Evolutionary conservation across 441 rosid genomes (phyloP).

Genomic region (Aleurites moluccanus): DNA sequence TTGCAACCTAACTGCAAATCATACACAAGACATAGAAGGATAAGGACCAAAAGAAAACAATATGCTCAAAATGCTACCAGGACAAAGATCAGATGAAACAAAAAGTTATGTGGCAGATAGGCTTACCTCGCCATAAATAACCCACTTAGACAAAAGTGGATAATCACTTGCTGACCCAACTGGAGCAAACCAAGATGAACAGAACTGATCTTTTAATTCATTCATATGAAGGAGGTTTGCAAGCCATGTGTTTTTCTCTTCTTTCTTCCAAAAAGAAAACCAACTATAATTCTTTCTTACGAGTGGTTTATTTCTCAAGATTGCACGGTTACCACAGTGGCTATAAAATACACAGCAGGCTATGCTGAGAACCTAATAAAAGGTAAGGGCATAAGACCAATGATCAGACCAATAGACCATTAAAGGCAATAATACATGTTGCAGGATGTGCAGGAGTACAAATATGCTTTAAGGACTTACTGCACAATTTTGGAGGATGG

Average conservation of each 20-base stretch:
- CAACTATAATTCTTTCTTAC: conserved; percentile 57
- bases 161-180: conserved; percentile 99
- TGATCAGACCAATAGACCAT: background rate
- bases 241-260: conserved; percentile 70
- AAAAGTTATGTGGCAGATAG: conserved; percentile 16
- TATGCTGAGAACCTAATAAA: conserved; percentile 82
- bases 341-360: conserved; percentile 99
- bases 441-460: background rate
- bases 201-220: conserved; percentile 92
- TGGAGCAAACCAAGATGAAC: conserved; percentile 99
- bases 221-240: conserved; percentile 69
- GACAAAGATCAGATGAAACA: conserved; percentile 1
- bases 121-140: conserved; percentile 93
- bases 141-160: conserved; percentile 98
- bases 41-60: conserved; percentile 12
- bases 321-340: conserved; percentile 95
- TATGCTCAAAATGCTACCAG: conserved; percentile 11
- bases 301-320: conserved; percentile 54
- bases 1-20: conserved; percentile 60
- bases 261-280: conserved; percentile 77
- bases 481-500: conserved; percentile 92
- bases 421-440: conserved; percentile 3
- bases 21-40: conserved; percentile 3
- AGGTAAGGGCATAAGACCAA: conserved; percentile 18
- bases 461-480: conserved; percentile 49